Evolutionary conservation across 2,329 filamentous ascomycete species (phyloP).

Genomic region (Aspergillus sclerotialis): DNA sequence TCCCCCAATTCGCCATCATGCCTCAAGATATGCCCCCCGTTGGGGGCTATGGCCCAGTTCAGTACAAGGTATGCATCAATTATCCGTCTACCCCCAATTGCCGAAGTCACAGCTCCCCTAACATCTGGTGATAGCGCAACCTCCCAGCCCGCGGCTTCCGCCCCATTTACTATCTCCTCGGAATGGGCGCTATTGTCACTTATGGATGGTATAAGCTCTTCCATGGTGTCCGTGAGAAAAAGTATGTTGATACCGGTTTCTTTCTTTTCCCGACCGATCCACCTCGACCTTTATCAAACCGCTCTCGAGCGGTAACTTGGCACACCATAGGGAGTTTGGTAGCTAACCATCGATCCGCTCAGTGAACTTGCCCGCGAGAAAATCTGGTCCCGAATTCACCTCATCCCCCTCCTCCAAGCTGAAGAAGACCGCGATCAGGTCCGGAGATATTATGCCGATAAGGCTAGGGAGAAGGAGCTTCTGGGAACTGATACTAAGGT

Average conservation of each 20-base stretch:
- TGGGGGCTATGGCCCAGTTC: slow-evolving; percentile 92
- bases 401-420: slow-evolving; percentile 88
- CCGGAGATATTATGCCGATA: slow-evolving; percentile 75
- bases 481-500: slow-evolving; percentile 75
- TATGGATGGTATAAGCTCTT: slow-evolving; percentile 88
- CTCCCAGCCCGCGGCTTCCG: slow-evolving; percentile 85
- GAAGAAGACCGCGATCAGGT: slow-evolving; percentile 96
- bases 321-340: too few species aligned
- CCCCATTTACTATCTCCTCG: slow-evolving; percentile 69
- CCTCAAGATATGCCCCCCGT: slow-evolving; percentile 94
- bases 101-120: slow-evolving; percentile 1
- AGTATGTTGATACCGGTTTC: slow-evolving; percentile 52
- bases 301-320: too few species aligned
- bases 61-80: slow-evolving; percentile 72
- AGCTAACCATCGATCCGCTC: slow-evolving; percentile 1
- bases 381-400: slow-evolving; percentile 94
- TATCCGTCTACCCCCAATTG: slow-evolving; percentile 2
- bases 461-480: slow-evolving; percentile 83
- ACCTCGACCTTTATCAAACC: too few species aligned
- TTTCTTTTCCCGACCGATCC: background rate
- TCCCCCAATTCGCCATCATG: slow-evolving; percentile 51
- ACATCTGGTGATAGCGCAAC: slow-evolving; percentile 60
- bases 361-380: slow-evolving; percentile 95
- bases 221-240: slow-evolving; percentile 78
- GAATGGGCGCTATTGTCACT: slow-evolving; percentile 69